phyloP scores from a whole-genome alignment of 306 rosid species.

The Canavalia ensiformis region DNA sequence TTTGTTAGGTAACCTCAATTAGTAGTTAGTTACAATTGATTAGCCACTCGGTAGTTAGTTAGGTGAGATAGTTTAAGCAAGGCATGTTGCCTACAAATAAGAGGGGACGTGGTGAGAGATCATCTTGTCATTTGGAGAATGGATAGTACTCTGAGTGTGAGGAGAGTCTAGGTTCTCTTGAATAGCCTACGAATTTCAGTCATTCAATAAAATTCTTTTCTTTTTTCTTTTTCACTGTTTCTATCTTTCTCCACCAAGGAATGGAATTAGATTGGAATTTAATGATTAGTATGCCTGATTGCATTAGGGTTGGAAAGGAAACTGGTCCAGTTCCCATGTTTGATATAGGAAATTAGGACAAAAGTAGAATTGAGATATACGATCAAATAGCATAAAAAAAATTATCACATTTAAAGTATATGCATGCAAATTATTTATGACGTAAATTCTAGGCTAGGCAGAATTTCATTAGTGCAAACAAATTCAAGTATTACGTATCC shows the following conservation, averaged over 20 bases:
- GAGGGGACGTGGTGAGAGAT: too few species aligned
- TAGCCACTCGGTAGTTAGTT: too few species aligned
- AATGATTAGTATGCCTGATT: neutral
- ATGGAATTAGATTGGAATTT: neutral
- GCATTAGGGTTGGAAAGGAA: conserved; percentile 13
- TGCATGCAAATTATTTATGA: neutral
- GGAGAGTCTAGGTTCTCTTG: too few species aligned
- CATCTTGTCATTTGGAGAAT: too few species aligned
- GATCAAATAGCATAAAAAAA: conserved; percentile 5
- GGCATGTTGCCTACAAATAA: too few species aligned
- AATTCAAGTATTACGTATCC: neutral
- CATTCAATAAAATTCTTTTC: too few species aligned
- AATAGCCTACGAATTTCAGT: too few species aligned
- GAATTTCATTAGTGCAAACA: conserved; percentile 12
- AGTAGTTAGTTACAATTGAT: too few species aligned
- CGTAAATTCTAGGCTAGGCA: neutral
- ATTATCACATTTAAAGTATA: conserved; percentile 2
- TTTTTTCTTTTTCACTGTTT: too few species aligned
- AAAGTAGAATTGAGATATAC: neutral
- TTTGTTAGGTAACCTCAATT: neutral
- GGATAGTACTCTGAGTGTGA: too few species aligned
- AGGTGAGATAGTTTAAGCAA: too few species aligned
- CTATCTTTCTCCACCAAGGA: neutral
- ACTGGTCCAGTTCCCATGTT: neutral
- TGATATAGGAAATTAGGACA: conserved; percentile 2